Percentiles rank a stretch among this genome's conserved stretches.
Conservation (phyloP, 1,139 yeast genomes). For the Saccharomyces hybrid region DNA sequence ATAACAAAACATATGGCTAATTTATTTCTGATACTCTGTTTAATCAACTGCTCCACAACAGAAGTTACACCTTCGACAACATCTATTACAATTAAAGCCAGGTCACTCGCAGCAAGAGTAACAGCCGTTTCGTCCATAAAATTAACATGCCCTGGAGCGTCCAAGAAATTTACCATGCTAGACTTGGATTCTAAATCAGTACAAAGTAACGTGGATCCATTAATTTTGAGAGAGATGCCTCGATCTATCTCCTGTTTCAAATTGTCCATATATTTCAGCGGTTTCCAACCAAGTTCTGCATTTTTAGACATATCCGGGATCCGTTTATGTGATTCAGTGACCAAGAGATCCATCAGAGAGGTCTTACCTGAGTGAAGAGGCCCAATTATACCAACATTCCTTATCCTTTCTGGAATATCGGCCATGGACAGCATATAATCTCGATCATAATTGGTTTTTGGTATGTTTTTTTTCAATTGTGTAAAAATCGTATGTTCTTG, state of each 20-base stretch:
- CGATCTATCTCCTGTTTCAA: slow-evolving; percentile 62
- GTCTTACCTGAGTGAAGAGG: slow-evolving; percentile 85
- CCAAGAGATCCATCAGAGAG: slow-evolving; percentile 60
- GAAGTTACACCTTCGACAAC: slow-evolving; percentile 69
- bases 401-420: slow-evolving; percentile 53
- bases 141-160: slow-evolving; percentile 88
- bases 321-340: slow-evolving; percentile 54
- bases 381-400: slow-evolving; percentile 81
- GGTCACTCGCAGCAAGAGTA: slow-evolving; percentile 55
- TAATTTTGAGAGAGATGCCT: slow-evolving; percentile 58
- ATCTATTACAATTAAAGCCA: slow-evolving; percentile 67
- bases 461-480: slow-evolving; percentile 36
- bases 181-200: slow-evolving; percentile 52
- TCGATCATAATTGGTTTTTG: slow-evolving; percentile 54
- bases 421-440: slow-evolving; percentile 50
- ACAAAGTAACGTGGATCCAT: slow-evolving; percentile 58
- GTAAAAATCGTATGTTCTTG: slow-evolving; percentile 17
- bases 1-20: slow-evolving; percentile 53
- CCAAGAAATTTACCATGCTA: slow-evolving; percentile 54
- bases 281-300: slow-evolving; percentile 31
- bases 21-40: slow-evolving; percentile 21
- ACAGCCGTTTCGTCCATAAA: slow-evolving; percentile 68
- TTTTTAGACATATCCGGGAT: slow-evolving; percentile 29
- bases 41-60: slow-evolving; percentile 21
- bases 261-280: slow-evolving; percentile 52